These are phyloP conservation scores for Talaromyces sp. DNA, from an alignment of 2,329 filamentous ascomycete genomes.

Conservation along the genomic window DNA sequence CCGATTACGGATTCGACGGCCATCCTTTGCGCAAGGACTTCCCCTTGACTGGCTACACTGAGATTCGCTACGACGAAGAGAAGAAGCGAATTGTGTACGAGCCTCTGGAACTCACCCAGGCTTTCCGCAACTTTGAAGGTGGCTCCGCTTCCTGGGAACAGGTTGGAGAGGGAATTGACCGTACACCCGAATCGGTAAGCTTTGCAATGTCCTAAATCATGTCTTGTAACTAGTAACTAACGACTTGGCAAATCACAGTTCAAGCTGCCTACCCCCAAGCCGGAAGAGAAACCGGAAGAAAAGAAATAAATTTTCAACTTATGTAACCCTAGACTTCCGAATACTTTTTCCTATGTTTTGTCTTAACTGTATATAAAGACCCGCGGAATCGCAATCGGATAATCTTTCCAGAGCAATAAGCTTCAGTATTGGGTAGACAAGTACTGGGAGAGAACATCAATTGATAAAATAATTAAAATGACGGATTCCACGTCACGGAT, in stretches of 20 bases:
- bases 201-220: constrained; percentile 12
- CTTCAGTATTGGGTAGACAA: neutral
- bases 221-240: constrained; percentile 9
- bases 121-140: constrained; percentile 97
- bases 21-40: constrained; percentile 98
- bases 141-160: constrained; percentile 70
- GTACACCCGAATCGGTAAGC: constrained; percentile 66
- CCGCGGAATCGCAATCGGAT: constrained; percentile 9
- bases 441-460: neutral
- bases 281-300: constrained; percentile 82
- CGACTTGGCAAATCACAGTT: constrained; percentile 50
- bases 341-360: constrained; percentile 19
- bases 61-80: constrained; percentile 97
- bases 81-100: constrained; percentile 99
- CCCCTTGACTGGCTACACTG: constrained; percentile 94
- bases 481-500: neutral
- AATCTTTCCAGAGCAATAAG: neutral
- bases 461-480: neutral
- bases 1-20: constrained; percentile 97
- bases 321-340: constrained; percentile 31
- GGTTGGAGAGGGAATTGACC: constrained; percentile 67
- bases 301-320: constrained; percentile 67
- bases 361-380: constrained; percentile 36
- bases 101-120: constrained; percentile 94
- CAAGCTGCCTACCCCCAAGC: constrained; percentile 92